Percentiles rank a stretch among this genome's conserved stretches.
Evolutionary conservation across 768 basidiomycete genomes (phyloP).

Genomic region (Tulasnella sp.): DNA sequence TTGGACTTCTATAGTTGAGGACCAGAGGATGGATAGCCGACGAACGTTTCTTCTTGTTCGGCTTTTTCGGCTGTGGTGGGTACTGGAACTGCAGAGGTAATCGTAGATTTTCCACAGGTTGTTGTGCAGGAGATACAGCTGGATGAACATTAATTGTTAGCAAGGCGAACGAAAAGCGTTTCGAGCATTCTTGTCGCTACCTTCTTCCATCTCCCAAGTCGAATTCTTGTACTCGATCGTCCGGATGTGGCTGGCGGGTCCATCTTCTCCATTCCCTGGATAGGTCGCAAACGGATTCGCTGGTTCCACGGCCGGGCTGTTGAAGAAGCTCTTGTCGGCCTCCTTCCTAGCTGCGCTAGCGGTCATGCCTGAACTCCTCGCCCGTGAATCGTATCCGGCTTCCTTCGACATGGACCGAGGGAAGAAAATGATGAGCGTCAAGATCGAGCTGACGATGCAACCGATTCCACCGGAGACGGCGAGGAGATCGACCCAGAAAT

Average conservation of each 20-base stretch:
- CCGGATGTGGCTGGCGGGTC: background rate
- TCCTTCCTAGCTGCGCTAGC: background rate
- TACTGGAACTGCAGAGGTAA: conserved; percentile 20
- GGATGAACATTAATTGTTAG: background rate
- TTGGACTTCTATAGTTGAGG: conserved; percentile 24
- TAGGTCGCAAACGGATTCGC: conserved; percentile 7
- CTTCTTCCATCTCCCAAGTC: conserved; percentile 24
- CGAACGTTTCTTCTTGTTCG: conserved; percentile 4
- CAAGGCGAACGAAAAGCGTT: background rate
- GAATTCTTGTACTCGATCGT: conserved; percentile 22
- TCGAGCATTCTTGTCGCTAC: background rate
- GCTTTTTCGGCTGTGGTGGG: background rate
- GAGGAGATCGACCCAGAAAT: conserved; percentile 54
- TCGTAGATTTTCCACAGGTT: conserved; percentile 10
- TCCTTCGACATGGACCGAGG: conserved; percentile 70
- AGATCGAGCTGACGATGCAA: conserved; percentile 60
- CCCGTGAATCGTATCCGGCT: conserved; percentile 28
- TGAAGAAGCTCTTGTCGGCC: conserved; percentile 22
- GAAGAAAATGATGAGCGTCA: conserved; percentile 80
- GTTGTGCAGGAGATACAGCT: background rate
- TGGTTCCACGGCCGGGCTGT: conserved; percentile 8
- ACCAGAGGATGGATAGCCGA: conserved; percentile 19
- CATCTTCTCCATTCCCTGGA: background rate
- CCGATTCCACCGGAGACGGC: conserved; percentile 57
- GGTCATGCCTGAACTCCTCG: background rate